A percentile compares a stretch with the other conserved stretches of the same genome.
Conservation (phyloP, 257 asterid genomes). For the Scutellaria baicalensis region DNA sequence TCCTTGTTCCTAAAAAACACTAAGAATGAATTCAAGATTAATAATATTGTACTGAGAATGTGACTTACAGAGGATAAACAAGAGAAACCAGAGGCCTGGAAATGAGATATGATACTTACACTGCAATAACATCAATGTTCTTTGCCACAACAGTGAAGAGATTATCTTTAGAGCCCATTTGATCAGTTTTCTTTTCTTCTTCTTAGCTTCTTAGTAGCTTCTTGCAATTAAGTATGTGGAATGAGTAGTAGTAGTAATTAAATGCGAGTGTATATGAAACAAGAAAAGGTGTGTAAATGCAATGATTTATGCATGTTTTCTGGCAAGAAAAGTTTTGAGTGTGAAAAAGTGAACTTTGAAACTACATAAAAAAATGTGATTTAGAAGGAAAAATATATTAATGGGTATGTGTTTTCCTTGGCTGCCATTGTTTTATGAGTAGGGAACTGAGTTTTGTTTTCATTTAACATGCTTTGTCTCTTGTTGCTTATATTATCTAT, state of each 20-base stretch:
- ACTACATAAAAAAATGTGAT: constrained; percentile 31
- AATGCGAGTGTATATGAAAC: no score
- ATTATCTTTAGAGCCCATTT: constrained; percentile 76
- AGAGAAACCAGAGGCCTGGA: constrained; percentile 88
- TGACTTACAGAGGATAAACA: constrained; percentile 82
- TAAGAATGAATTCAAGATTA: neutral
- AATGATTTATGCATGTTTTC: constrained; percentile 32
- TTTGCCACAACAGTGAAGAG: constrained; percentile 66
- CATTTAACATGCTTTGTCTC: no score
- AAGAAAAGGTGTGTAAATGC: constrained; percentile 19
- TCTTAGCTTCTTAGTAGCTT: neutral
- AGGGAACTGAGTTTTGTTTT: no score
- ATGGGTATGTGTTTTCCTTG: no score
- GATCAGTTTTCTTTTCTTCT: neutral
- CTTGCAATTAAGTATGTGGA: no score
- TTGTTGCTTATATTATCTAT: no score
- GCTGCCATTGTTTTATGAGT: no score
- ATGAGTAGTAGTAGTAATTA: no score
- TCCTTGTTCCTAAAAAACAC: no score
- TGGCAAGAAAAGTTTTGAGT: constrained; percentile 22
- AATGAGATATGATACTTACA: constrained; percentile 37
- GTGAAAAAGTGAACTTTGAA: constrained; percentile 29
- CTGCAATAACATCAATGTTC: constrained; percentile 83
- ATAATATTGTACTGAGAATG: neutral
- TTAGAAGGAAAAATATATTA: no score